Base-by-base conservation (phyloP, 805 yeast genomes). In the Hanseniaspora thailandica region DNA sequence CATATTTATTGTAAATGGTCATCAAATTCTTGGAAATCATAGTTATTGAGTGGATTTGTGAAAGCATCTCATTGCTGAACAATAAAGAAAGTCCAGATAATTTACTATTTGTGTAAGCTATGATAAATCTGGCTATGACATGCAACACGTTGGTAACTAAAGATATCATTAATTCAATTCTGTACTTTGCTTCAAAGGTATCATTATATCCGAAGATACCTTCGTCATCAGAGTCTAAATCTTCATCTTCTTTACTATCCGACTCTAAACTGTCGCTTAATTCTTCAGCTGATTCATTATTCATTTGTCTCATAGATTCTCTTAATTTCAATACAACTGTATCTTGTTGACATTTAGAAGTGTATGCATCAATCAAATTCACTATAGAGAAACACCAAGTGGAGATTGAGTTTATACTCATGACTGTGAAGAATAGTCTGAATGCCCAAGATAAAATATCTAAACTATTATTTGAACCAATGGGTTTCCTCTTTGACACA, bases 121-220 rank as follows among this genome's bases (percentile, higher is more conserved):
- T 66, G 49, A 71, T 73, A n/a, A 65, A 70, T 61, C 71, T 77
- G 31, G 73, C 70, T 39, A 58, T 62, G 35, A 71, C 76, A 67
- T 73, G 77, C 64, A 69, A 66, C 2, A 76, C 55, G 4, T 81
- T 72, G 9, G 81, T 71, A 5, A 66, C 53, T 2, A 83, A 69
- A 46, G 82, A 82, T 19, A 84, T 68, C 4, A 74, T 61, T 60
- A 84, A 81, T 57, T 77, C 70, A 56, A 75, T 76, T 62, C 78
- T 68, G 7, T 78, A 72, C 65, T 86, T 83, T 38, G 73, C 70
- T 60, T 88, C 95, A 89, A 95, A 82, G 1, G 74, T 69, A 30
- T 76, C 81, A 36, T 82, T 94, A 17, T 77, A 82, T 28, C 61
- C 57, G 6, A 47, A 45, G 22, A 38, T 61, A n/a, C 55, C 56